Evolutionary conservation across 371 early-diverging fungal genomes (phyloP).

Genomic region (Circinella umbellata): DNA sequence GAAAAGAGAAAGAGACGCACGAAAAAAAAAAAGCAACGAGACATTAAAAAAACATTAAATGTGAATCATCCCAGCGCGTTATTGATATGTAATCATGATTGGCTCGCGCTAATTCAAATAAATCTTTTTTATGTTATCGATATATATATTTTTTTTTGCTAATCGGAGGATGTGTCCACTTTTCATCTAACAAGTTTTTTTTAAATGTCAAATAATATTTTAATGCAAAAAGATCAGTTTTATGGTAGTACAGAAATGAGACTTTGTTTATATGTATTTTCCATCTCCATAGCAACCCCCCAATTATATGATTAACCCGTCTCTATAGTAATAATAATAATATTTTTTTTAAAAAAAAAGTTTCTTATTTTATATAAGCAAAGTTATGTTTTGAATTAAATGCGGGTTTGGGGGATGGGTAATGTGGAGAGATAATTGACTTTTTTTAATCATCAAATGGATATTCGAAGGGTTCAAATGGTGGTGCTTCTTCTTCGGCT

Average conservation of each 20-base stretch:
- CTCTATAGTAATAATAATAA: neutral
- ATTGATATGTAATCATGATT: neutral
- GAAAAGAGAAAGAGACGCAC: neutral
- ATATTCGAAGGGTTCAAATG: slow-evolving; percentile 90
- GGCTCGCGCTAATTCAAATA: neutral
- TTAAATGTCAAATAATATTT: neutral
- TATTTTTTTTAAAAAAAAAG: neutral
- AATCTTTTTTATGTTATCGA: neutral
- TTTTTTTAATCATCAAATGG: slow-evolving; percentile 66
- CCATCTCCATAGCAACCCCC: neutral
- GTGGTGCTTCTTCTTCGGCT: slow-evolving; percentile 72
- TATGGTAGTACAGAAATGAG: neutral
- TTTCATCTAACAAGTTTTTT: neutral
- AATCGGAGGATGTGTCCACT: neutral
- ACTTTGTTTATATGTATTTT: neutral
- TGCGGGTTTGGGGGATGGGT: slow-evolving; percentile 1
- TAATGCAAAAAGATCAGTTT: neutral
- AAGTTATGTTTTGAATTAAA: neutral
- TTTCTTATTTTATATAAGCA: slow-evolving; percentile 9
- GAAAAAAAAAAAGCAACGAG: neutral
- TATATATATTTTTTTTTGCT: no score
- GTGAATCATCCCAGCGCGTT: slow-evolving; percentile 8
- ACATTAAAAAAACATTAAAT: neutral
- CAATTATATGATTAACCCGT: no score
- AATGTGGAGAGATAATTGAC: no score